phyloP scores from a whole-genome alignment of 129 eudicot species.

The Solidago caesia region DNA sequence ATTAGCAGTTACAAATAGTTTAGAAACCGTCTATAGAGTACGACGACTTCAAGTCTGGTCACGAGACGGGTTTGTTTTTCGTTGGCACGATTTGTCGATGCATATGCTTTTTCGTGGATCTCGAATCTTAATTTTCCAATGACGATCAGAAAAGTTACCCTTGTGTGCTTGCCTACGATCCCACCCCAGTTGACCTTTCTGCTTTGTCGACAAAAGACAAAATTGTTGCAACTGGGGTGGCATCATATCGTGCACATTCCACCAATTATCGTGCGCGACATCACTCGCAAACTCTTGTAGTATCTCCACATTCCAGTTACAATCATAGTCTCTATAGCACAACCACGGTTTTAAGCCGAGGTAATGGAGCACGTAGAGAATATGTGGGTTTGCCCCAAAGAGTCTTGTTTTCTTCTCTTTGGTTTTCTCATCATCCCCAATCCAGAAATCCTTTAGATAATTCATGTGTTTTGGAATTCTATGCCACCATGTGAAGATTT shows the following conservation, averaged over 20 bases:
- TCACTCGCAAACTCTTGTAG: slow-evolving; percentile 62
- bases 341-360: slow-evolving; percentile 68
- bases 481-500: slow-evolving; percentile 15
- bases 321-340: slow-evolving; percentile 62
- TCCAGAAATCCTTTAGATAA: slow-evolving; percentile 53
- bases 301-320: slow-evolving; percentile 62
- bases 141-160: slow-evolving; percentile 53
- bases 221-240: slow-evolving; percentile 47
- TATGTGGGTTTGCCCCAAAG: slow-evolving; percentile 58
- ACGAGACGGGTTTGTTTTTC: slow-evolving; percentile 35
- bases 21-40: neutral
- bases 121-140: slow-evolving; percentile 51
- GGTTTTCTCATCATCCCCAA: slow-evolving; percentile 47
- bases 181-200: slow-evolving; percentile 53
- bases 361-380: slow-evolving; percentile 52
- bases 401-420: slow-evolving; percentile 45
- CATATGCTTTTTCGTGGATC: slow-evolving; percentile 48
- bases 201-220: slow-evolving; percentile 54
- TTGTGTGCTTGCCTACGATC: slow-evolving; percentile 52
- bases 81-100: slow-evolving; percentile 50
- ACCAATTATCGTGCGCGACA: slow-evolving; percentile 54
- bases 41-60: neutral
- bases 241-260: slow-evolving; percentile 72
- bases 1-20: neutral
- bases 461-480: slow-evolving; percentile 59